Evolutionary conservation across 257 asterid species (phyloP), one percentile per base, ranked within the genome.

Genomic region (Plectranthus barbatus): DNA sequence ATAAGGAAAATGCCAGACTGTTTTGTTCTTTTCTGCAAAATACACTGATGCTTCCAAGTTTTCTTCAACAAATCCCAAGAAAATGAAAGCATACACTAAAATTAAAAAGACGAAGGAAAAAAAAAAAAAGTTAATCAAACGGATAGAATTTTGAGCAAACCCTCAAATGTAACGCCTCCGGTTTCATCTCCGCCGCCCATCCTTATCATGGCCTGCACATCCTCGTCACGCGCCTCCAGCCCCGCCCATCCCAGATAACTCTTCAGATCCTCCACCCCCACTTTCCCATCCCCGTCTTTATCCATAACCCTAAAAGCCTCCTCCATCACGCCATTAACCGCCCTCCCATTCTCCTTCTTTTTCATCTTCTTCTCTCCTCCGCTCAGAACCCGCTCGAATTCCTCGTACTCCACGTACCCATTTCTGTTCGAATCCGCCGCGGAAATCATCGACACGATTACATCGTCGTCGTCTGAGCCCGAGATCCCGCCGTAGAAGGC

Each of bases 211-310:
- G 95, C 95, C 70, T 52, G 67, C n/a, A 92, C 75, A 58, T 89
- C 98, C 46, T 92, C 98, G 33, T 92, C 95, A 0, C 54, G 29
- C 12, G 81, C 88, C 37, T 72, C 77, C 44, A 92, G 77, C 10
- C 99, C 97, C 21, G 94, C 96, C 84, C 73, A 78, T 5, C 9
- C 60, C 19, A 89, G 60, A 55, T 86, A 92, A 9, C 60, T 62
- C 81, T 69, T 86, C 69, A 92, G 61, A 71, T 92, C 99, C 0
- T 80, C 83, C 24, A 56, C 65, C 51, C 95, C 95, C 0, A 92
- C 95, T 20, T 74, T 81, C 8, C 99, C 97, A 69, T 92, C 99
- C 56, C 97, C 97, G 69, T 92, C 97, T 33, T 72, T 88, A 40
- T 92, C 99, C 93, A 92, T 92, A 7, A 77, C 91, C 76, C 70